Percentiles rank a stretch among this genome's conserved stretches.
Conservation (phyloP, 768 basidiomycete species). For the Pleurotus citrinopileatus region DNA sequence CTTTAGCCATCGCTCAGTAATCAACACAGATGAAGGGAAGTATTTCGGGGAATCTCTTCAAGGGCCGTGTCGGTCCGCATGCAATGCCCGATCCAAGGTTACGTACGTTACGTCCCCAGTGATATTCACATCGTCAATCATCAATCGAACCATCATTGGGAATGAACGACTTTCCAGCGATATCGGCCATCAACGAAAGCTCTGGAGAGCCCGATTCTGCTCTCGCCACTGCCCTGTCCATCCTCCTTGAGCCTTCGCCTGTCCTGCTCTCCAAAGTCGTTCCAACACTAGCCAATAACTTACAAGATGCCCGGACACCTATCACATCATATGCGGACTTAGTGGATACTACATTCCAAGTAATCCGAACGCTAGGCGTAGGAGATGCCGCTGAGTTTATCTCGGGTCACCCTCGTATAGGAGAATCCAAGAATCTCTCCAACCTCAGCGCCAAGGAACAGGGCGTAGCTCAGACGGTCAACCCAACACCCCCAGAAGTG, state of each 20-base stretch:
- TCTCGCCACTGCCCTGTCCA: slow-evolving; percentile 26
- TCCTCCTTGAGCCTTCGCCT: slow-evolving; percentile 52
- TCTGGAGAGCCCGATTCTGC: slow-evolving; percentile 30
- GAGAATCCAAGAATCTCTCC: slow-evolving; percentile 75
- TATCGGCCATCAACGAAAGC: slow-evolving; percentile 28
- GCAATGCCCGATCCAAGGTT: background rate
- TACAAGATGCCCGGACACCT: slow-evolving; percentile 15
- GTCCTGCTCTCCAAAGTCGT: slow-evolving; percentile 45
- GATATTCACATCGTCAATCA: too few species aligned
- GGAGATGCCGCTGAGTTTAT: slow-evolving; percentile 61
- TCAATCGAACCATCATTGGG: too few species aligned
- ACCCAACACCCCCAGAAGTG: slow-evolving; percentile 69
- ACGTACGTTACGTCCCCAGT: too few species aligned
- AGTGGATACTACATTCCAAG: slow-evolving; percentile 48
- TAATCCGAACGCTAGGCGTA: slow-evolving; percentile 52
- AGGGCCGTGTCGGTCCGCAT: slow-evolving; percentile 2
- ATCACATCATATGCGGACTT: slow-evolving; percentile 48
- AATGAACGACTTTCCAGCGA: slow-evolving; percentile 22
- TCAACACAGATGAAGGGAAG: too few species aligned
- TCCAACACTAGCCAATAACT: slow-evolving; percentile 41
- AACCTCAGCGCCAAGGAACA: slow-evolving; percentile 80
- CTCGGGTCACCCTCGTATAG: slow-evolving; percentile 86
- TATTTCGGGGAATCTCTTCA: slow-evolving; percentile 5
- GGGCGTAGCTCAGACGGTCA: slow-evolving; percentile 33
- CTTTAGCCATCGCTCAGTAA: background rate